phyloP scores from a whole-genome alignment of 768 basidiomycete species.

The Hericium alpestre region DNA sequence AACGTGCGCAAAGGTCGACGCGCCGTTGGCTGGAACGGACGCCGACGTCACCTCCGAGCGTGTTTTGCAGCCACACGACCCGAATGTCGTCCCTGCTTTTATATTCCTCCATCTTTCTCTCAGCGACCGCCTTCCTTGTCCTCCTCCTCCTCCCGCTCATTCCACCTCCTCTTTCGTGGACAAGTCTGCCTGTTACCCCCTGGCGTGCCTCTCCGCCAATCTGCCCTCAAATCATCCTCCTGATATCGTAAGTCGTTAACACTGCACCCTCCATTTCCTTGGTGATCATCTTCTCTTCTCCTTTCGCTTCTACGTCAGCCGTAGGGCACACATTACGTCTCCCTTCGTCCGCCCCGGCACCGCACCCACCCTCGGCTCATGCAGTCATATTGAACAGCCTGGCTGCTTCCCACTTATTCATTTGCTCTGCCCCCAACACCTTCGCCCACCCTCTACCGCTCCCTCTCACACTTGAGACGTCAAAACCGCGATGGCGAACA shows the following conservation, averaged over 20 bases:
- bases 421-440: background rate
- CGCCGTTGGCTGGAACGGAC: conserved; percentile 19
- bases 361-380: conserved; percentile 8
- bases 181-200: background rate
- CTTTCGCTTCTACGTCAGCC: background rate
- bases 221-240: background rate
- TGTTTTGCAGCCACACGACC: conserved; percentile 31
- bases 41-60: conserved; percentile 13
- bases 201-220: background rate
- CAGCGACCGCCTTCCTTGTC: background rate
- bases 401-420: background rate
- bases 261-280: background rate
- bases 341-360: background rate
- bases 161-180: background rate
- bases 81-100: background rate
- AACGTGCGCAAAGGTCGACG: conserved; percentile 26
- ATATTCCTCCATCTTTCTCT: conserved; percentile 4
- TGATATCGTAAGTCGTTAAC: background rate
- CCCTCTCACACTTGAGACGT: background rate
- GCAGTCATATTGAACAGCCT: conserved; percentile 10
- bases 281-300: background rate
- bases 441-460: background rate
- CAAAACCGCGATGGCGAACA: conserved; percentile 26
- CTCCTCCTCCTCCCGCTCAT: conserved; percentile 2
- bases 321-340: conserved; percentile 1